A percentile compares a stretch with the other conserved stretches of the same genome.
Evolutionary conservation across 2,329 filamentous ascomycete genomes (phyloP).

Genomic region (Xylaria sp.): DNA sequence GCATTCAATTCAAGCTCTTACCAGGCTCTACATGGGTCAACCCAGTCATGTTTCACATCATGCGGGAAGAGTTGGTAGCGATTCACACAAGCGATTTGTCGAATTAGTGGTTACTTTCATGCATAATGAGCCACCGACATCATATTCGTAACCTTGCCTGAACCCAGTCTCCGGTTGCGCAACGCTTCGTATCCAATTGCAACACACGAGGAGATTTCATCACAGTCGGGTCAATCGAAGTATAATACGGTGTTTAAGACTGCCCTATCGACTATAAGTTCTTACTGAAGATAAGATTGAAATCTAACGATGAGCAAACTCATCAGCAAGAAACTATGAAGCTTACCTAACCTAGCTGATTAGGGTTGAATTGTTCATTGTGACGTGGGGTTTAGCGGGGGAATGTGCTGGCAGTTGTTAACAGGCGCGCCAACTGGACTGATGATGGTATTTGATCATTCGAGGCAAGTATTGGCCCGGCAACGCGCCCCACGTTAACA

Average conservation of each 20-base stretch:
- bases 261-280: neutral
- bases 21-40: neutral
- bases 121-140: neutral
- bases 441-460: neutral
- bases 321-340: no score
- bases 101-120: neutral
- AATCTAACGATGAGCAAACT: no score
- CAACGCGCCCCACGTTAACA: conserved; percentile 29
- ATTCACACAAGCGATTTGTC: neutral
- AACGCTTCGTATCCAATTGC: neutral
- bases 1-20: neutral
- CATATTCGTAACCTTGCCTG: neutral
- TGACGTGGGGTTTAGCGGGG: conserved; percentile 1
- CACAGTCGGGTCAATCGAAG: neutral
- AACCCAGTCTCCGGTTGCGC: neutral
- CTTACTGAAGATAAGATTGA: no score
- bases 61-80: neutral
- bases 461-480: conserved; percentile 31
- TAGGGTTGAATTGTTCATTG: no score
- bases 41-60: neutral
- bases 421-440: neutral
- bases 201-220: neutral
- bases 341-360: no score
- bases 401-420: conserved; percentile 9
- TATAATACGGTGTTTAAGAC: neutral